A percentile compares a stretch with the other conserved stretches of the same genome.
Conservation (phyloP, 169 alveolate genomes). For the Plasmodium adleri region DNA sequence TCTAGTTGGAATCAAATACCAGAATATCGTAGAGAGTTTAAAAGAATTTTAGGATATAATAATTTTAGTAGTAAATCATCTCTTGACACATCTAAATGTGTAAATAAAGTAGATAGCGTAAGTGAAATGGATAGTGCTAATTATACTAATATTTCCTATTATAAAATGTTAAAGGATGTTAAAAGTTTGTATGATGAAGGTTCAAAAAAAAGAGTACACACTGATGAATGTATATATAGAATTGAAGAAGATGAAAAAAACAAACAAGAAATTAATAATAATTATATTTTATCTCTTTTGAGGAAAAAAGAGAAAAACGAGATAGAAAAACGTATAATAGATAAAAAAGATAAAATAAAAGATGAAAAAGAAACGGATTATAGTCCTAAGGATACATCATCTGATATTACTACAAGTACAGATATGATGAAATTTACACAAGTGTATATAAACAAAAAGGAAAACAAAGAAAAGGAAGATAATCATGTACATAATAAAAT, state of each 20-base stretch:
- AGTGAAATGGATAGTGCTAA: constrained; percentile 7
- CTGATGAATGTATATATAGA: background rate
- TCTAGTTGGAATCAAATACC: constrained; percentile 4
- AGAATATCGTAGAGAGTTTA: constrained; percentile 20
- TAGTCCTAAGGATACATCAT: background rate
- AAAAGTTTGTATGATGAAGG: background rate
- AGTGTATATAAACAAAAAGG: constrained; percentile 16
- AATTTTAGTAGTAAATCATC: constrained; percentile 10
- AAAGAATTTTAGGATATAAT: background rate
- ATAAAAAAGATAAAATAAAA: background rate
- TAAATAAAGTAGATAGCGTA: background rate
- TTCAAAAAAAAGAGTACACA: too few relatives aligned
- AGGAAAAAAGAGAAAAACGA: constrained; percentile 3
- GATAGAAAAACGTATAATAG: background rate
- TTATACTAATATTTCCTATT: background rate
- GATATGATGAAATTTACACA: constrained; percentile 55
- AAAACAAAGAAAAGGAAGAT: constrained; percentile 15
- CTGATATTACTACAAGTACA: constrained; percentile 8
- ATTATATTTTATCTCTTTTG: too few relatives aligned
- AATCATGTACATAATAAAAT: too few relatives aligned
- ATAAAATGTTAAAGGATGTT: constrained; percentile 7
- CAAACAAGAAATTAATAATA: background rate
- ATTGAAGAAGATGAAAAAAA: background rate
- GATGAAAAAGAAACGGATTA: background rate
- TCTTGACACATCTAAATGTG: background rate